Percentiles rank a stretch among this genome's conserved stretches.
Evolutionary conservation across 768 basidiomycete species (phyloP).

Genomic region (Mycena capillaripes): DNA sequence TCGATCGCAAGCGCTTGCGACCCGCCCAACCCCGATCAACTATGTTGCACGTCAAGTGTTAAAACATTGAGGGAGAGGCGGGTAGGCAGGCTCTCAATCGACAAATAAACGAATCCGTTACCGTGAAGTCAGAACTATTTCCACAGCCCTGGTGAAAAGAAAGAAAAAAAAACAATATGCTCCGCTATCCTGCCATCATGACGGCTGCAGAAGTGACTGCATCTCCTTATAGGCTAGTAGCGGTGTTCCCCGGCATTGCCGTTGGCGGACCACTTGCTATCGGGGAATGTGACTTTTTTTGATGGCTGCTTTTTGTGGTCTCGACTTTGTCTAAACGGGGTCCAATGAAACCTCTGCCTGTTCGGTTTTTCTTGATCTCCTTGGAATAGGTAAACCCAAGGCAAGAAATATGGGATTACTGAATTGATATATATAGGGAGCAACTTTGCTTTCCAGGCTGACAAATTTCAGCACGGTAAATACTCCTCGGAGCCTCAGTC

Average conservation of each 20-base stretch:
- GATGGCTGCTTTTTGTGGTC: no score
- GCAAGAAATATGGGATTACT: neutral
- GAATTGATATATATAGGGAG: neutral
- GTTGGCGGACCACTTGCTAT: neutral
- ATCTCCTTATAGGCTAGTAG: no score
- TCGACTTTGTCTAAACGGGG: neutral
- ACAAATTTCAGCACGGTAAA: neutral
- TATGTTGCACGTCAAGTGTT: neutral
- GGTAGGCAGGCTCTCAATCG: neutral
- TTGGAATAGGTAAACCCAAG: no score
- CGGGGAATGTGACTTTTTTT: neutral
- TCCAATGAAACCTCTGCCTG: no score
- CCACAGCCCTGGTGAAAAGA: neutral
- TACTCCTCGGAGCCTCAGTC: constrained; percentile 1
- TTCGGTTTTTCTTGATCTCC: neutral
- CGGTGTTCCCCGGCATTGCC: neutral
- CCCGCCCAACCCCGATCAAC: neutral
- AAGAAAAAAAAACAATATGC: neutral
- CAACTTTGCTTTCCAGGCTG: neutral
- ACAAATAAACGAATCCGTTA: neutral
- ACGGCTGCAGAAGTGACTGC: neutral
- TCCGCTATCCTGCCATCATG: neutral
- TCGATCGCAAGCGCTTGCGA: neutral
- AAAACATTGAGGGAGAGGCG: neutral
- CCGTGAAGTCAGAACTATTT: neutral